Percentiles rank a stretch among this genome's conserved stretches.
Evolutionary conservation across 2,329 filamentous ascomycete species (phyloP).

Genomic region (Ciborinia camelliae): DNA sequence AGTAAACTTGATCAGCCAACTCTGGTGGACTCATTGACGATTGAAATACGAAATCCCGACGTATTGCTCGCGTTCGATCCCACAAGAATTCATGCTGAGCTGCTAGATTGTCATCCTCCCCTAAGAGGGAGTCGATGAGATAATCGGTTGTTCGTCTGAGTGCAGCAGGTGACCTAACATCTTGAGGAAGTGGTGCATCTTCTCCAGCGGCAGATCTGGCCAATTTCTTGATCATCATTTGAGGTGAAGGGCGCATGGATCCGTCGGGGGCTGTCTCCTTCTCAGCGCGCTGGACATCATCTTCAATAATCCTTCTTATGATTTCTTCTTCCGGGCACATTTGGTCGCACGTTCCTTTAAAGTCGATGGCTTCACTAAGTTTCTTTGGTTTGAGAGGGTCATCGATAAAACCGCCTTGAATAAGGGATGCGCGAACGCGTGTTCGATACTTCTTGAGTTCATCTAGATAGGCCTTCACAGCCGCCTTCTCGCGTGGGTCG

Average conservation of each 20-base stretch:
- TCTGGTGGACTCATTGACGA: conserved; percentile 55
- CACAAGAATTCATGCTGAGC: conserved; percentile 61
- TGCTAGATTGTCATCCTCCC: conserved; percentile 51
- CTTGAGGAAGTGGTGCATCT: conserved; percentile 64
- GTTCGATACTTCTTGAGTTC: conserved; percentile 55
- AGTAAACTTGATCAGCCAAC: conserved; percentile 57
- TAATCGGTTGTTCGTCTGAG: conserved; percentile 61
- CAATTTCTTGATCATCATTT: conserved; percentile 63
- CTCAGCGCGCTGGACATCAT: conserved; percentile 55
- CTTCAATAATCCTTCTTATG: conserved; percentile 59
- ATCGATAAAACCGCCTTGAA: conserved; percentile 59
- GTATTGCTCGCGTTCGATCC: conserved; percentile 65
- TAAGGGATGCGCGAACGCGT: conserved; percentile 54
- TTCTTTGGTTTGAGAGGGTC: conserved; percentile 61
- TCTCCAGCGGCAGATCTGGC: conserved; percentile 66
- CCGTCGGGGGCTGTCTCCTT: conserved; percentile 44
- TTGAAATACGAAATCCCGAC: conserved; percentile 66
- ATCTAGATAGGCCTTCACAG: conserved; percentile 54
- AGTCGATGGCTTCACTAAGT: conserved; percentile 61
- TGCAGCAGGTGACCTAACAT: conserved; percentile 59
- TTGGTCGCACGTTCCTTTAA: conserved; percentile 65
- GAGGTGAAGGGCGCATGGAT: conserved; percentile 46
- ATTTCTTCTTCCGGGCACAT: conserved; percentile 69
- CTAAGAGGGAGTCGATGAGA: conserved; percentile 57
- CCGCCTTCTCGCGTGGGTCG: conserved; percentile 41